Evolutionary conservation across 441 rosid genomes (phyloP).

Genomic region (Erysimum pusillum): DNA sequence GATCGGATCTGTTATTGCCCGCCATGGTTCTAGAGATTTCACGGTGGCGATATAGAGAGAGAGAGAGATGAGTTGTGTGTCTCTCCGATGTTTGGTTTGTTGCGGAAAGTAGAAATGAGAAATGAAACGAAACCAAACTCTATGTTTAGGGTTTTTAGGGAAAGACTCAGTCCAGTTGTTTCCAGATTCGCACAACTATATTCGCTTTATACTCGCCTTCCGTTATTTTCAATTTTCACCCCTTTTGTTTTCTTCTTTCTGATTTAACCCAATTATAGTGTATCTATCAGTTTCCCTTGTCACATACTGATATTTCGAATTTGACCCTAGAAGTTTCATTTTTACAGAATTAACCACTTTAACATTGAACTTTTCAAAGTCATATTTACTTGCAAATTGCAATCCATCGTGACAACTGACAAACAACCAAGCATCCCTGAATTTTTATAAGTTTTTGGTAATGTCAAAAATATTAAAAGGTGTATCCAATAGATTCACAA

Average conservation of each 20-base stretch:
- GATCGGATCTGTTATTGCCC: conserved; percentile 52
- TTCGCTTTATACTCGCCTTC: neutral
- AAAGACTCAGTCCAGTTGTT: conserved; percentile 21
- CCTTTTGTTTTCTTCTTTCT: neutral
- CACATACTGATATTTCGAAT: conserved; percentile 5
- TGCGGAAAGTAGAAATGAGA: conserved; percentile 31
- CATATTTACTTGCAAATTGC: neutral
- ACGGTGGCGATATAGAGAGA: neutral
- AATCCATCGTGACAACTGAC: neutral
- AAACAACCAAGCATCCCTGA: neutral
- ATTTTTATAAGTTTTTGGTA: neutral
- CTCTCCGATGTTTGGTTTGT: conserved; percentile 40
- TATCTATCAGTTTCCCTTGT: neutral
- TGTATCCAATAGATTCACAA: no score
- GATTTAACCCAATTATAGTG: neutral
- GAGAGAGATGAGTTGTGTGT: conserved; percentile 13
- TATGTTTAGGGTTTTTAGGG: conserved; percentile 35
- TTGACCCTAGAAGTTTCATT: conserved; percentile 10
- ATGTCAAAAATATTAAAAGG: neutral
- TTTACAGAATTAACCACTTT: neutral
- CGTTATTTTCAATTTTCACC: neutral
- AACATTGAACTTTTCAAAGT: neutral
- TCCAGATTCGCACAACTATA: conserved; percentile 26
- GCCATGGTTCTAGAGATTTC: conserved; percentile 41
- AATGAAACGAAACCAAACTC: conserved; percentile 11